These are phyloP conservation scores for Alloteropsis semialata DNA, from an alignment of 176 grass and related monocot species.

Conservation along the genomic window DNA sequence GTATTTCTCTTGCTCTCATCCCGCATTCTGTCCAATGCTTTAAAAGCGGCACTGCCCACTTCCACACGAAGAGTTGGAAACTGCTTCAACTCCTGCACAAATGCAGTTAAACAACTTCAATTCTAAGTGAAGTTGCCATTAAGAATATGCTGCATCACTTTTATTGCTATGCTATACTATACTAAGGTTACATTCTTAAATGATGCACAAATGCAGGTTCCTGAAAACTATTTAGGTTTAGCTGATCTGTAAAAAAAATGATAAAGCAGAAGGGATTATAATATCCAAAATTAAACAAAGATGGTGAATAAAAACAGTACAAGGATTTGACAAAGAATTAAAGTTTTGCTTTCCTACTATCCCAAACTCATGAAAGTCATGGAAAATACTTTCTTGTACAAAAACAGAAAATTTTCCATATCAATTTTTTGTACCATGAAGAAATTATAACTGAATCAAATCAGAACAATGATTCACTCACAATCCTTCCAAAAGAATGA, in stretches of 20 bases:
- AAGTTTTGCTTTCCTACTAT: not conserved
- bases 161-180: not conserved
- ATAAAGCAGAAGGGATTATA: not conserved
- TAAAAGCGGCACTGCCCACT: conserved; percentile 81
- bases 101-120: not conserved
- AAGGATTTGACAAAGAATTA: not conserved
- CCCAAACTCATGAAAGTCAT: not conserved
- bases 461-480: no score
- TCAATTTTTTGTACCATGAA: no score
- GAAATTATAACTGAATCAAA: no score
- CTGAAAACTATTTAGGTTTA: not conserved
- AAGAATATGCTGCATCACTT: not conserved
- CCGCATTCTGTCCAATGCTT: conserved; percentile 95
- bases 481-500: no score
- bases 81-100: conserved; percentile 86
- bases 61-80: conserved; percentile 86
- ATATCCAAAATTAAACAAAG: not conserved
- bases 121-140: not conserved
- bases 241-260: not conserved
- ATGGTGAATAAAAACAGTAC: not conserved
- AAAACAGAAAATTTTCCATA: not conserved
- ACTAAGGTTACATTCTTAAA: not conserved
- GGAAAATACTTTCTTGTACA: not conserved
- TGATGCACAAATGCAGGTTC: not conserved
- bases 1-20: conserved; percentile 98